Evolutionary conservation across 495 filamentous ascomycete species (phyloP), one percentile per base, ranked within the genome.

Genomic region (Penicillium chermesinum): DNA sequence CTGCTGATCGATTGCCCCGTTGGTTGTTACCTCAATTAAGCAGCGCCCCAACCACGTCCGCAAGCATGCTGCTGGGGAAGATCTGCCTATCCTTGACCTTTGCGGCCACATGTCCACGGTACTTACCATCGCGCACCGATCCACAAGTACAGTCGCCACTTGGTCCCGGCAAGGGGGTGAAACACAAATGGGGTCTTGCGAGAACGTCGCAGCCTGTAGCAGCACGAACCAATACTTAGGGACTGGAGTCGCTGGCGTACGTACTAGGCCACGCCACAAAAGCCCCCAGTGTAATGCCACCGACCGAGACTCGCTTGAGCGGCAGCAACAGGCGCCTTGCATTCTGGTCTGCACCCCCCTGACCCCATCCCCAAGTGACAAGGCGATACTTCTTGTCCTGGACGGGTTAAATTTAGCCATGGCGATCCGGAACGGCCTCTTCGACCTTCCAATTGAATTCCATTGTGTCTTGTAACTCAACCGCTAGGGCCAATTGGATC

Each of bases 371-470:
- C 25, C 25, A 10, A 5, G 25, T 30, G 25, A 10, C 25, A 30
- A 30, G 25, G n/a, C n/a, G n/a, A n/a, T n/a, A n/a, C n/a, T n/a
- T n/a, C n/a, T n/a, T n/a, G n/a, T n/a, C n/a, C n/a, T n/a, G n/a
- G n/a, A n/a, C n/a, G n/a, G n/a, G 42, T 48, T 54, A 55, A 55
- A 43, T 50, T 50, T 46, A 50, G 47, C n/a, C 19, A 48, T 27
- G 50, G 25, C 20, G 41, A 52, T 46, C 46, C 41, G 49, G 53
- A 21, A 40, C 27, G 27, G 19, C 36, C 18, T 57, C 46, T 49
- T 42, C 37, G 44, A 35, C 43, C 49, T 49, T 58, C 60, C 58
- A 61, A 58, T 58, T 49, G 49, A 52, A 54, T 51, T 51, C 12
- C 14, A 30, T 30, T 30, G 25, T 30, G 25, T 30, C 25, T 30